phyloP scores from a whole-genome alignment of 1,139 yeast species.

The Hyphopichia buzzinii region DNA sequence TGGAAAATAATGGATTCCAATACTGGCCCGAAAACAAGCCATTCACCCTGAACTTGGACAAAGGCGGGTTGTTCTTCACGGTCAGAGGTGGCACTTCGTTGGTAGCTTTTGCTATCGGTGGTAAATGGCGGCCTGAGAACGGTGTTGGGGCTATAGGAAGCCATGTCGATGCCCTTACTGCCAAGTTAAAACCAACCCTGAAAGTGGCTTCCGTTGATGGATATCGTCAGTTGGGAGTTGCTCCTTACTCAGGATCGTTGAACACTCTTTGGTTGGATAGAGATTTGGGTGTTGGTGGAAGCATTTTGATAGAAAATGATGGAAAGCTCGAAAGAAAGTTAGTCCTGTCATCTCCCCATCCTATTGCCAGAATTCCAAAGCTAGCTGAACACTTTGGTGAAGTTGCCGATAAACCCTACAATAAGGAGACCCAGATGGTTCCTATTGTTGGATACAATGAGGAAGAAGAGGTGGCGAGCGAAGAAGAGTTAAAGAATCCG shows the following conservation, averaged over 20 bases:
- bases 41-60: constrained; percentile 11
- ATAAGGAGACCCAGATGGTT: constrained; percentile 40
- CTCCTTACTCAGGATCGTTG: constrained; percentile 42
- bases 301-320: constrained; percentile 27
- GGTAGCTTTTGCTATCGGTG: constrained; percentile 41
- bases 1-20: constrained; percentile 50
- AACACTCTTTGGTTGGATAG: constrained; percentile 41
- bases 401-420: constrained; percentile 31
- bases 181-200: constrained; percentile 38
- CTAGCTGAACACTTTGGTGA: constrained; percentile 43
- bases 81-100: constrained; percentile 36
- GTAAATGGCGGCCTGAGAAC: constrained; percentile 34
- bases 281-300: constrained; percentile 49
- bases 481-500: constrained; percentile 33
- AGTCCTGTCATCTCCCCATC: constrained; percentile 36
- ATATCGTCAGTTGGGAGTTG: constrained; percentile 43
- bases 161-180: constrained; percentile 44
- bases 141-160: constrained; percentile 44
- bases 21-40: constrained; percentile 18
- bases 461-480: constrained; percentile 22
- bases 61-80: constrained; percentile 29
- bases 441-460: constrained; percentile 38
- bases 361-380: constrained; percentile 43
- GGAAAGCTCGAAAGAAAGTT: constrained; percentile 25
- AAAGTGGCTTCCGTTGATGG: constrained; percentile 32